A percentile compares a stretch with the other conserved stretches of the same genome.
Evolutionary conservation across 1,139 yeast species (phyloP).

Genomic region (Suhomyces bolitotheri): DNA sequence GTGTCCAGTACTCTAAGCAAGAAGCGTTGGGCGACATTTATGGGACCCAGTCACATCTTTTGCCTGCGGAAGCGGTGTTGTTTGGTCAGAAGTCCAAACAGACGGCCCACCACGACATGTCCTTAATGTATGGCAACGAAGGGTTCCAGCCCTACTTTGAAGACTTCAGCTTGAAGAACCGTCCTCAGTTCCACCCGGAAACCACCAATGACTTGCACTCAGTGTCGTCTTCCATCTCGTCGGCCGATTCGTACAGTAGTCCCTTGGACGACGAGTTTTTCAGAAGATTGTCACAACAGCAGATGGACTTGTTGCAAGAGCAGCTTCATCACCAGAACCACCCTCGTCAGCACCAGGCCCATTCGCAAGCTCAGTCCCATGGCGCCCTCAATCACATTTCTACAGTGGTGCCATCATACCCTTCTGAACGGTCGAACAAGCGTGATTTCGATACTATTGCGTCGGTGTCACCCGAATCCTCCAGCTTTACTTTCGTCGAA

Average conservation of each 20-base stretch:
- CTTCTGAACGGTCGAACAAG: conserved; percentile 10
- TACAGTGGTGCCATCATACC: conserved; percentile 1
- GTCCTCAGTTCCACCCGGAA: conserved; percentile 2
- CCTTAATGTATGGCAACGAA: conserved; percentile 14
- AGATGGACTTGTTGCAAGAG: conserved; percentile 4
- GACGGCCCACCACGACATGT: conserved; percentile 6
- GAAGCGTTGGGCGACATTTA: conserved; percentile 1
- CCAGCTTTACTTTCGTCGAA: conserved; percentile 1
- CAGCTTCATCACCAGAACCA: not conserved
- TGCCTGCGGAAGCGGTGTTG: not conserved
- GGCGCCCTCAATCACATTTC: not conserved
- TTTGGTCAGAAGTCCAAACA: not conserved
- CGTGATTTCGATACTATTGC: conserved; percentile 14
- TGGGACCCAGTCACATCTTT: conserved; percentile 2
- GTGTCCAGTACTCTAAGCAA: conserved; percentile 6
- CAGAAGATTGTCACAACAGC: conserved; percentile 15
- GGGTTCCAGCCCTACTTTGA: conserved; percentile 18
- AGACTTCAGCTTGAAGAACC: conserved; percentile 13
- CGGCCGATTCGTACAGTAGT: conserved; percentile 17
- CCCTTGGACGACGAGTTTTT: conserved; percentile 23
- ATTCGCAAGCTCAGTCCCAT: not conserved
- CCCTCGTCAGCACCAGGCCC: not conserved
- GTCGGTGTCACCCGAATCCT: conserved; percentile 4
- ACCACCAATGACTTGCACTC: conserved; percentile 11
- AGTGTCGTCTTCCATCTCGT: conserved; percentile 14